Percentiles rank a stretch among this genome's conserved stretches.
Evolutionary conservation across 1,284 basidiomycete species (phyloP).

Genomic region (Vanrija sp.): DNA sequence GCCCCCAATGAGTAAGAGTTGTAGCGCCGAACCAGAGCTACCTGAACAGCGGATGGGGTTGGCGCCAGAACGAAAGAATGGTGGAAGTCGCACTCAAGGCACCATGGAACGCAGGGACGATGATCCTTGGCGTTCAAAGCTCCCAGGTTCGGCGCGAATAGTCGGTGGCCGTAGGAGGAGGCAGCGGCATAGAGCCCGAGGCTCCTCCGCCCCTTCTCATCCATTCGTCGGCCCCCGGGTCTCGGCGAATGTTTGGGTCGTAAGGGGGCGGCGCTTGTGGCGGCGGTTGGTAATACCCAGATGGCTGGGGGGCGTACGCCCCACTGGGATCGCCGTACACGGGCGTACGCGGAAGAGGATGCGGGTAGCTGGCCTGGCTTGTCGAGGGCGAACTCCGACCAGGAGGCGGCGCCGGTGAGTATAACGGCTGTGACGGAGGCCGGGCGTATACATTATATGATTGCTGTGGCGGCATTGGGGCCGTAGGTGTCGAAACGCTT

Average conservation of each 20-base stretch:
- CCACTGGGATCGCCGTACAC: neutral
- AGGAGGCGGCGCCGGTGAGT: neutral
- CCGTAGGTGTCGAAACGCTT: neutral
- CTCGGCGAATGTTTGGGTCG: neutral
- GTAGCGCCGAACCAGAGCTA: no score
- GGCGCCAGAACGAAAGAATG: no score
- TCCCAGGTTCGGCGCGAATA: slow-evolving; percentile 6
- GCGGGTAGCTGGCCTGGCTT: neutral
- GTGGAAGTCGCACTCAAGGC: no score
- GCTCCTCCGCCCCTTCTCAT: neutral
- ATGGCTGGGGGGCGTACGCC: slow-evolving; percentile 1
- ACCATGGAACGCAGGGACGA: no score
- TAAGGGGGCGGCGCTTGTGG: neutral
- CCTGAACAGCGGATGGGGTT: no score
- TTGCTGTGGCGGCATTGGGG: neutral
- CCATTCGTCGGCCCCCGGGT: neutral
- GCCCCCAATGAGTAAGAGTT: no score
- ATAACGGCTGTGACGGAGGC: neutral
- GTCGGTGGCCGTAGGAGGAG: neutral
- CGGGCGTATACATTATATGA: neutral
- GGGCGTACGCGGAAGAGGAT: neutral
- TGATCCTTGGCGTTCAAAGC: neutral
- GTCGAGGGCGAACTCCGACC: neutral
- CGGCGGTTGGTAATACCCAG: neutral
- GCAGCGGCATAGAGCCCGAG: neutral